Evolutionary conservation across 106 monocot species (phyloP).

Genomic region (Vanilla planifolia): DNA sequence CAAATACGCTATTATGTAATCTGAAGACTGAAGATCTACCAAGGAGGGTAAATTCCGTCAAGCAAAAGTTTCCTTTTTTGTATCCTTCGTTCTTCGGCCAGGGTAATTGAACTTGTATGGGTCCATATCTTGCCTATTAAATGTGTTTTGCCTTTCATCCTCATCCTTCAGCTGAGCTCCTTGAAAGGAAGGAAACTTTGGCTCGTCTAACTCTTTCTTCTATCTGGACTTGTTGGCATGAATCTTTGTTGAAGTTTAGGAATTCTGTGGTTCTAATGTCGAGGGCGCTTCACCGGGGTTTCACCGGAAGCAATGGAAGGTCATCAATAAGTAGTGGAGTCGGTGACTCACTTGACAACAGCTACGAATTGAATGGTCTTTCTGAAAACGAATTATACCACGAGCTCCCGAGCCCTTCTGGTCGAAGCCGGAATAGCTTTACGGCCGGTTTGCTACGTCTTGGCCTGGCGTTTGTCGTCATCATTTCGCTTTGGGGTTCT

Average conservation of each 20-base stretch:
- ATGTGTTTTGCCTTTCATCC: too few relatives aligned
- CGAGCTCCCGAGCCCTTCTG: constrained; percentile 21
- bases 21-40: too few relatives aligned
- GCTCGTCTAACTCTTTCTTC: background rate
- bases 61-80: too few relatives aligned
- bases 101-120: too few relatives aligned
- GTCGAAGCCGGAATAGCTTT: constrained; percentile 13
- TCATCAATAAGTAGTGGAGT: constrained; percentile 9
- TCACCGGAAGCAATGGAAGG: constrained; percentile 27
- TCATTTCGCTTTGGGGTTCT: constrained; percentile 44
- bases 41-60: background rate
- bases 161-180: too few relatives aligned
- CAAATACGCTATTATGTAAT: too few relatives aligned
- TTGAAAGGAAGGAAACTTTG: background rate
- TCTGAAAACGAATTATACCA: constrained; percentile 29
- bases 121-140: background rate
- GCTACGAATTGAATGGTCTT: constrained; percentile 22
- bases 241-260: background rate
- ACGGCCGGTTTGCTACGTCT: constrained; percentile 35
- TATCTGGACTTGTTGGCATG: background rate
- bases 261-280: constrained; percentile 28
- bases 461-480: constrained; percentile 18
- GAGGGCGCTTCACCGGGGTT: constrained; percentile 53
- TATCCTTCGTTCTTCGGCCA: too few relatives aligned
- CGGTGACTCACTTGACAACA: constrained; percentile 20